Percentiles rank a stretch among this genome's conserved stretches.
Conservation (phyloP, 495 filamentous ascomycete genomes). For the Neurospora terricola region DNA sequence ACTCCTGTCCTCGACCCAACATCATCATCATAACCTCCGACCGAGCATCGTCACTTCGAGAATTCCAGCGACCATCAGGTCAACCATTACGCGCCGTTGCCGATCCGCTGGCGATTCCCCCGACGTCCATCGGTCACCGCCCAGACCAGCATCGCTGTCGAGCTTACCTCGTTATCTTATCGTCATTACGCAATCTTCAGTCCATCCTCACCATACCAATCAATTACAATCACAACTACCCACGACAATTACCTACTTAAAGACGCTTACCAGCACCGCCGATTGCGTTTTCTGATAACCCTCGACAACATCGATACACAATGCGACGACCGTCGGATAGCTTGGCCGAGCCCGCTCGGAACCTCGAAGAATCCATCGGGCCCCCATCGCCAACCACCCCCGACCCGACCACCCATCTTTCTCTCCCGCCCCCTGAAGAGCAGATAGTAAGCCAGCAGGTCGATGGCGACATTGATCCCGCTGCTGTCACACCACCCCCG, state of each 20-base stretch:
- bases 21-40: not conserved
- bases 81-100: not conserved
- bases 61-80: not conserved
- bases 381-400: conserved; percentile 21
- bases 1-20: not conserved
- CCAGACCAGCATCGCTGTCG: not conserved
- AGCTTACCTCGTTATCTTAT: not conserved
- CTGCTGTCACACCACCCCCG: conserved; percentile 57
- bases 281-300: not conserved
- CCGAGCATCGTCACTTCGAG: not conserved
- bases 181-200: not conserved
- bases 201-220: not conserved
- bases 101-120: not conserved
- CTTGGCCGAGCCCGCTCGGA: conserved; percentile 34
- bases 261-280: not conserved
- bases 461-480: conserved; percentile 22
- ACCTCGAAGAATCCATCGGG: conserved; percentile 35
- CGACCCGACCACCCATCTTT: conserved; percentile 24
- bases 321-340: conserved; percentile 37
- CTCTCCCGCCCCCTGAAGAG: conserved; percentile 27
- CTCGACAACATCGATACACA: not conserved
- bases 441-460: conserved; percentile 12
- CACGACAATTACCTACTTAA: not conserved
- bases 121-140: not conserved
- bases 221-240: not conserved